Conservation (phyloP, 352 stramenopile genomes). For the Phytophthora citrophthora region DNA sequence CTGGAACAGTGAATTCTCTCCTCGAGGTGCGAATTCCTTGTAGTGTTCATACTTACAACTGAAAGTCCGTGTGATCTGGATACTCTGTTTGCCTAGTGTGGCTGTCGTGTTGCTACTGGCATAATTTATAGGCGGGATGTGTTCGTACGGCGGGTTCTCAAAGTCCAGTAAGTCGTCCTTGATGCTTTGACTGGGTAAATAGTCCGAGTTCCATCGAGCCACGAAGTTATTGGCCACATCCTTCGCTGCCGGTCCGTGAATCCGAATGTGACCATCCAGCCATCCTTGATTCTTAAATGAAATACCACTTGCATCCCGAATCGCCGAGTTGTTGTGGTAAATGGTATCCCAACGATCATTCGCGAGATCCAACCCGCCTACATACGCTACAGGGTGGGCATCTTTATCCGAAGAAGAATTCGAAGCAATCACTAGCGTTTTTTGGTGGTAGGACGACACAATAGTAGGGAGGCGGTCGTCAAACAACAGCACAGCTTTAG, state of each 20-base stretch:
- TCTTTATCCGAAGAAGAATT: constrained; percentile 2
- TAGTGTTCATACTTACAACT: constrained; percentile 31
- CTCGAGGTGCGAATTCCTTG: constrained; percentile 24
- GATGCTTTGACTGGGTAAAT: constrained; percentile 24
- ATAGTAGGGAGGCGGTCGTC: constrained; percentile 52
- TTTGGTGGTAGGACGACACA: constrained; percentile 59
- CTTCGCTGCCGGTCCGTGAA: constrained; percentile 50
- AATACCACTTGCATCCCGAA: constrained; percentile 44
- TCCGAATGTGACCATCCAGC: constrained; percentile 57
- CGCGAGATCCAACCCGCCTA: constrained; percentile 62
- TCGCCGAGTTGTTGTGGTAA: constrained; percentile 47
- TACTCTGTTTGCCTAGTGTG: constrained; percentile 20
- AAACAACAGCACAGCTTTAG: constrained; percentile 46
- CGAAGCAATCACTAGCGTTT: constrained; percentile 43
- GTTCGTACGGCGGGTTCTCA: constrained; percentile 40
- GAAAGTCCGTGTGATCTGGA: constrained; percentile 34
- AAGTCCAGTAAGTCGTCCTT: constrained; percentile 50
- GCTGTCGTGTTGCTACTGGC: constrained; percentile 46
- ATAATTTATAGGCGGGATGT: constrained; percentile 35
- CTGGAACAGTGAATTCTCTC: constrained; percentile 26
- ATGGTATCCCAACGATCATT: constrained; percentile 68
- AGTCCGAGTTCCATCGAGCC: constrained; percentile 56
- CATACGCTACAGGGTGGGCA: constrained; percentile 44
- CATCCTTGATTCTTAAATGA: constrained; percentile 52
- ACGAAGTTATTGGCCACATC: constrained; percentile 68